phyloP scores from a whole-genome alignment of 768 basidiomycete species.

The Hebeloma cylindrosporum region DNA sequence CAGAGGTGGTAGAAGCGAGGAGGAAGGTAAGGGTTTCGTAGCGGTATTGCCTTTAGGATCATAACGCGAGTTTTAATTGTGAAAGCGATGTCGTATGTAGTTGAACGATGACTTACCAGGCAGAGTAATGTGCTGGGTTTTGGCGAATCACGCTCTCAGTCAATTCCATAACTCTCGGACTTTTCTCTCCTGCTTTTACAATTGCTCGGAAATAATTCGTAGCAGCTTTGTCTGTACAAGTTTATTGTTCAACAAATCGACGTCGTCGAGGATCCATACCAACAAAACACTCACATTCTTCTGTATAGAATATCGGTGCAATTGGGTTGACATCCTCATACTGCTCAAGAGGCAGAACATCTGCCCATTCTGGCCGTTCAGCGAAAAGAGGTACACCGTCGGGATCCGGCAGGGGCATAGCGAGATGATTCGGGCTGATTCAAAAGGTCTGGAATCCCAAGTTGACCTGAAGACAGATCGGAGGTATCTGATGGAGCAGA shows the following conservation, averaged over 20 bases:
- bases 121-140: constrained; percentile 97
- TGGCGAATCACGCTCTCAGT: constrained; percentile 87
- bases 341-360: constrained; percentile 77
- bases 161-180: constrained; percentile 75
- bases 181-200: constrained; percentile 75
- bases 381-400: constrained; percentile 44
- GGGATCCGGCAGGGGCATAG: constrained; percentile 5
- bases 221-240: constrained; percentile 90
- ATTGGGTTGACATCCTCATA: constrained; percentile 77
- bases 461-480: no score
- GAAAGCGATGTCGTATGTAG: not conserved
- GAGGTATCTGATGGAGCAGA: no score
- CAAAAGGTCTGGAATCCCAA: not conserved
- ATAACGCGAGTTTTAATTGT: constrained; percentile 10
- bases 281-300: constrained; percentile 66
- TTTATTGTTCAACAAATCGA: no score
- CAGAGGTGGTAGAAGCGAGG: constrained; percentile 41
- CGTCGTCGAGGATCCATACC: not conserved
- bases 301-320: constrained; percentile 89
- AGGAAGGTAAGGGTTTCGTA: constrained; percentile 80
- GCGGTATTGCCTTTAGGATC: constrained; percentile 99
- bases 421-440: not conserved
- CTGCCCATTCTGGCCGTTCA: constrained; percentile 73
- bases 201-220: constrained; percentile 92
- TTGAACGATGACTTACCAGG: constrained; percentile 62